Base-by-base conservation (phyloP, 768 basidiomycete species). In the Russula emetica region DNA sequence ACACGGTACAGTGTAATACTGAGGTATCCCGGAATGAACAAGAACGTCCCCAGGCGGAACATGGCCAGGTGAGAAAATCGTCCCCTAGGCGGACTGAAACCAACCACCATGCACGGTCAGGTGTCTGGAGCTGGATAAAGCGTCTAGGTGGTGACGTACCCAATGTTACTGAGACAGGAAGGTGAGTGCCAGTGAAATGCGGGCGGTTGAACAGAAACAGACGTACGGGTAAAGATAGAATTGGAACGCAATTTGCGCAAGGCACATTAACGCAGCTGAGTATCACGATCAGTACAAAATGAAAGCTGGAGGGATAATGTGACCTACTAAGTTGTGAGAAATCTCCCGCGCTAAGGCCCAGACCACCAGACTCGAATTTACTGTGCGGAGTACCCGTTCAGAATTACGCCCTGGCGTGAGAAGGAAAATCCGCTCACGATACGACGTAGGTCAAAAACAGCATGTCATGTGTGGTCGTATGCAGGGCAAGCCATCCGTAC, bases 221-320 rank as follows among this genome's bases (percentile, higher is more conserved):
- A 80, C 90, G 75, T 71, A 93, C 89, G 91, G 91, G 79, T 94
- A 94, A 40, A 92, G 80, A 71, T 92, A 85, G 72, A 93, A 94
- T 71, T 94, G 94, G 72, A 94, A 96, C 42, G 86, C 85, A 57
- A 97, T 90, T 74, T 95, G 94, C 65, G 86, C 90, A n/a, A 94
- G 79, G 74, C 92, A 95, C 94, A 97, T 96, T 61, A 96, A 70
- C 7, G 91, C 92, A 72, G 91, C 91, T 93, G 67, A n/a, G 40
- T 55, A 62, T n/a, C 61, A 47, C 60, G 50, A 66, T 67, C n/a
- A 26, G 55, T n/a, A 24, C 67, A 30, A 67, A 32, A 69, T 52
- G 24, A 40, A 22, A 47, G 50, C 44, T 22, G n/a, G 53, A 22
- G 13, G 47, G 36, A 47, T 7, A 18, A 30, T 16, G n/a, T 4